Evolutionary conservation across 257 asterid species (phyloP).

Genomic region (Primulina tabacum): DNA sequence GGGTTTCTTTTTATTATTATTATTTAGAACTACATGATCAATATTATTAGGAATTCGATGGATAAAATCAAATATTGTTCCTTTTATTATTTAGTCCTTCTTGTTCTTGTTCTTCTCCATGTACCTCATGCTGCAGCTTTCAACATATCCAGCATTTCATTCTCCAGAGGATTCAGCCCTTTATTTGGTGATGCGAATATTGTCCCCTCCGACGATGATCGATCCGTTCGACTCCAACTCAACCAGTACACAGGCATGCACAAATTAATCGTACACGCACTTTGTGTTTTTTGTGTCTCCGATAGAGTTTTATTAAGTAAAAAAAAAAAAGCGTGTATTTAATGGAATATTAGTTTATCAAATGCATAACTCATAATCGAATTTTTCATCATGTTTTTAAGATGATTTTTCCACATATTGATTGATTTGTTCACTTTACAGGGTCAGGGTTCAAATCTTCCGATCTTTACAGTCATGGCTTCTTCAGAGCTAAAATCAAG

Average conservation of each 20-base stretch:
- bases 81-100: conserved; percentile 16
- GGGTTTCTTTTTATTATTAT: not conserved
- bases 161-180: conserved; percentile 55
- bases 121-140: conserved; percentile 23
- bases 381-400: too few relatives aligned
- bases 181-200: conserved; percentile 72
- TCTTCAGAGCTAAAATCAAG: conserved; percentile 86
- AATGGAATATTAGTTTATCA: too few relatives aligned
- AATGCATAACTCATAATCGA: too few relatives aligned
- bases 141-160: conserved; percentile 49
- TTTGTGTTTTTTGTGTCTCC: too few relatives aligned
- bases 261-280: too few relatives aligned
- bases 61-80: conserved; percentile 30
- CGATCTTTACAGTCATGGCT: conserved; percentile 72
- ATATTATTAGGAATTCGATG: conserved; percentile 22
- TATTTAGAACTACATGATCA: not conserved
- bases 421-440: conserved; percentile 21
- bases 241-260: conserved; percentile 66
- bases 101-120: conserved; percentile 30
- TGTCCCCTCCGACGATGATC: conserved; percentile 49
- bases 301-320: too few relatives aligned
- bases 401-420: not conserved
- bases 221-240: conserved; percentile 65
- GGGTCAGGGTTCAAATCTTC: conserved; percentile 93
- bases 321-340: too few relatives aligned